Evolutionary conservation across 192 early-diverging fungal species (phyloP).

Genomic region (Linnemannia zychae): DNA sequence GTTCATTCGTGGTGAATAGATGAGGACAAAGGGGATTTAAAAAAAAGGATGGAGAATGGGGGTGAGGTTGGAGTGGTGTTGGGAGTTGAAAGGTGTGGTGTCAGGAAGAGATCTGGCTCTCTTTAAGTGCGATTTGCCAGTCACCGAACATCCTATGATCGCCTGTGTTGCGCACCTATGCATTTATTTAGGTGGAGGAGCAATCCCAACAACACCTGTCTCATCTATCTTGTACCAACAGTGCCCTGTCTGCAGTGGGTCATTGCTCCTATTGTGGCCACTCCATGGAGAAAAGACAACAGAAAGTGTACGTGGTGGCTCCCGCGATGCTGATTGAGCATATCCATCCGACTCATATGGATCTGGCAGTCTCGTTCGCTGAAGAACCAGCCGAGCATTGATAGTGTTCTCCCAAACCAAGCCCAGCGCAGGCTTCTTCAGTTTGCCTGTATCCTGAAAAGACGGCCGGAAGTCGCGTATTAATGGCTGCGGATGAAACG

Average conservation of each 20-base stretch:
- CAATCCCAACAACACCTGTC: conserved; percentile 28
- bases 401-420: conserved; percentile 81
- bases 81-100: background rate
- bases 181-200: background rate
- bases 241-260: conserved; percentile 14
- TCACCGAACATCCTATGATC: background rate
- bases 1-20: conserved; percentile 17
- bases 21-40: background rate
- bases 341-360: conserved; percentile 1
- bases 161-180: background rate
- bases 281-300: conserved; percentile 50
- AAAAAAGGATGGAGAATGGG: background rate
- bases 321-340: background rate
- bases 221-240: conserved; percentile 38
- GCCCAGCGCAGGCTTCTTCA: conserved; percentile 80
- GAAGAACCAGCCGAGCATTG: conserved; percentile 75
- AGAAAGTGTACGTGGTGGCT: conserved; percentile 38
- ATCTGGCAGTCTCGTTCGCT: conserved; percentile 32
- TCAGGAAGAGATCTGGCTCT: background rate
- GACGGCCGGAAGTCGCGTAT: conserved; percentile 13
- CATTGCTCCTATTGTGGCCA: background rate
- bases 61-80: background rate
- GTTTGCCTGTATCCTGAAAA: conserved; percentile 41
- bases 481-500: conserved; percentile 25
- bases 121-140: background rate